Conservation (phyloP, 805 yeast species). For the Starmerella vitae region DNA sequence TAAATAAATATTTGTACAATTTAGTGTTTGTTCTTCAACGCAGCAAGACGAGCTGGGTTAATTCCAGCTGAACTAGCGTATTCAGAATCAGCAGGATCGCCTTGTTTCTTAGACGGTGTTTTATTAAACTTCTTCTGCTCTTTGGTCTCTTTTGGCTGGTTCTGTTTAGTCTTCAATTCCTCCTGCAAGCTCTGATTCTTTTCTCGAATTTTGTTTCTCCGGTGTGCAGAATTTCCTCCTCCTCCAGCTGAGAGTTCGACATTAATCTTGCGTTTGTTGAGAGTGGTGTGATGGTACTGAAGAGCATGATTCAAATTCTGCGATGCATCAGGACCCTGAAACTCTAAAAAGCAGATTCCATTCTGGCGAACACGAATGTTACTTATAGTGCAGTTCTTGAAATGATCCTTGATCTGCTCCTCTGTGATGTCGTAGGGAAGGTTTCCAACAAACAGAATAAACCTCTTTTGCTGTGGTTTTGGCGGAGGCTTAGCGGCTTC, state of each 20-base stretch:
- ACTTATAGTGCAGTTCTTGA: constrained; percentile 56
- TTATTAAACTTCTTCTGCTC: not conserved
- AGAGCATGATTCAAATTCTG: constrained; percentile 74
- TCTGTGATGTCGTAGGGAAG: constrained; percentile 60
- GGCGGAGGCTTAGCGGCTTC: constrained; percentile 22
- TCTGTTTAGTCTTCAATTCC: constrained; percentile 41
- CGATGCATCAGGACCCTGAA: constrained; percentile 54
- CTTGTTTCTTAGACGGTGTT: constrained; percentile 2
- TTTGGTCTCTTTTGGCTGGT: not conserved
- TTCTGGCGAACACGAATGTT: constrained; percentile 51
- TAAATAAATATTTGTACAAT: not conserved
- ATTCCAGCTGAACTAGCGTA: constrained; percentile 10
- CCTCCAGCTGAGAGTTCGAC: constrained; percentile 98
- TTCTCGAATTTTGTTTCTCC: constrained; percentile 49
- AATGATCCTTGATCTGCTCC: constrained; percentile 53
- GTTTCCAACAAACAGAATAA: constrained; percentile 80
- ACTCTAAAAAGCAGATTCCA: constrained; percentile 87
- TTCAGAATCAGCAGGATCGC: constrained; percentile 1
- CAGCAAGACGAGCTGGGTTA: constrained; percentile 16
- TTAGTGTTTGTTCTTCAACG: constrained; percentile 4
- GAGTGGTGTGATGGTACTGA: constrained; percentile 60
- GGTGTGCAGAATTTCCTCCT: constrained; percentile 70
- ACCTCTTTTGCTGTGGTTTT: constrained; percentile 33
- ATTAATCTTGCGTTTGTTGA: constrained; percentile 67
- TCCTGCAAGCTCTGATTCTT: constrained; percentile 65